A percentile compares a stretch with the other conserved stretches of the same genome.
These are phyloP conservation scores for Alternaria consortialis DNA, from an alignment of 2,329 filamentous ascomycete genomes.

Conservation along the genomic window DNA sequence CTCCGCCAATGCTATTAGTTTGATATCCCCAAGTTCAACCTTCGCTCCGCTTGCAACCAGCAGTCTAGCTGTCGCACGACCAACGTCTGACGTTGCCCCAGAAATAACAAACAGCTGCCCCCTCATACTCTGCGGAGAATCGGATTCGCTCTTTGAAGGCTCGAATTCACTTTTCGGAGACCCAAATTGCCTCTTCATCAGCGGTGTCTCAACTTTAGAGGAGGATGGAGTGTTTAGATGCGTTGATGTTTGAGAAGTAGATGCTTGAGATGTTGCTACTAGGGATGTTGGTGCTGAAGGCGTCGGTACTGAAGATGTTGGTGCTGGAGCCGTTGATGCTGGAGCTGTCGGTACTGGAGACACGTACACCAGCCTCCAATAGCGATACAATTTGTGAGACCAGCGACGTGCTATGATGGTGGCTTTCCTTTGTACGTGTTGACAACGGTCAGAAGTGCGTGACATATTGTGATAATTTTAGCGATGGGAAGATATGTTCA, in stretches of 20 bases:
- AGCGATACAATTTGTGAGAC: neutral
- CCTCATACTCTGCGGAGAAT: neutral
- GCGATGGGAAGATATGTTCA: neutral
- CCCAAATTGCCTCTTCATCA: neutral
- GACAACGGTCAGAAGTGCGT: neutral
- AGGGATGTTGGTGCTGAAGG: neutral
- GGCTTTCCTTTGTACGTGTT: neutral
- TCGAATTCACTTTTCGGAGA: neutral
- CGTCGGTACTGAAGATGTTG: neutral
- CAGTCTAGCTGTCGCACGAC: conserved; percentile 15
- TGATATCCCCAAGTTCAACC: conserved; percentile 18
- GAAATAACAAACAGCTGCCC: conserved; percentile 20
- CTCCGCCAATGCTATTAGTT: conserved; percentile 21
- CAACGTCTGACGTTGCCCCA: conserved; percentile 25
- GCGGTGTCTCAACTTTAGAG: neutral
- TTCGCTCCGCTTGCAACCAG: conserved; percentile 9
- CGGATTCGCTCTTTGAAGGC: neutral
- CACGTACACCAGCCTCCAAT: neutral
- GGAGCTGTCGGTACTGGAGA: neutral
- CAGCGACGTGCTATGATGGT: neutral
- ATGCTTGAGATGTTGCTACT: neutral
- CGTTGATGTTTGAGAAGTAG: neutral
- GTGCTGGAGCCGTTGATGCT: neutral
- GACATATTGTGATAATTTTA: neutral
- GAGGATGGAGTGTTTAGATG: neutral